Base-by-base conservation (phyloP, 2,329 filamentous ascomycete species). In the Chaetomiaceae sp. region DNA sequence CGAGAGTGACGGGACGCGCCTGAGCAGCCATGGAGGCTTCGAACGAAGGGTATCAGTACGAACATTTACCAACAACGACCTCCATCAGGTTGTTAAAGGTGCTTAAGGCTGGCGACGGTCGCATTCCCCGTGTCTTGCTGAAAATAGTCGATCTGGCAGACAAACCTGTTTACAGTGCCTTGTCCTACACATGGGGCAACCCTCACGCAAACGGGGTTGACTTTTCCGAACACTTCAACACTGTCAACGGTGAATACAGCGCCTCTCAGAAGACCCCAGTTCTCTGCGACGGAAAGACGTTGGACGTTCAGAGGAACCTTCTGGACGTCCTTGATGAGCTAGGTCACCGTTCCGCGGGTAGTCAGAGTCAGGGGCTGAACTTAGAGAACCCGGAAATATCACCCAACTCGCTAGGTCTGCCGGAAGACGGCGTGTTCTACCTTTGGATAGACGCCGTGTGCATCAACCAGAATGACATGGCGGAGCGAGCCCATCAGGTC, bases 361-460 rank as follows among this genome's bases (percentile, higher is more conserved):
- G 22, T 22, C 22, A n/a, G n/a, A n/a, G n/a, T n/a, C n/a, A n/a
- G n/a, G n/a, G 17, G 6, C 2, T 19, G 19, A 7, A 14, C 20
- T 12, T 6, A 14, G 6, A 22, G 20, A n/a, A n/a, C n/a, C n/a
- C n/a, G n/a, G n/a, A n/a, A n/a, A n/a, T n/a, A n/a, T 11, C 39
- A 37, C 12, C n/a, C n/a, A n/a, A 26, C 11, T n/a, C 29, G 5
- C 6, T 32, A 18, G n/a, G 30, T 7, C 2, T 7, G 12, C 20
- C 29, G 19, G 6, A 18, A 5, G 12, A 30, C 19, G 12, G 15
- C 2, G 22, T 42, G 1, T 11, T 42, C 5, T 30, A 18, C 30
- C 42, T 53, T 6, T 53, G 51, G 50, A 33, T 51, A 29, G 49
- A 51, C 9, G 45, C 46, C 15, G 20, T 51, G 11, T 51, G 49